Evolutionary conservation across 345 rosid genomes (phyloP), one percentile per base, ranked within the genome.

Genomic region (Lepidium africanum): DNA sequence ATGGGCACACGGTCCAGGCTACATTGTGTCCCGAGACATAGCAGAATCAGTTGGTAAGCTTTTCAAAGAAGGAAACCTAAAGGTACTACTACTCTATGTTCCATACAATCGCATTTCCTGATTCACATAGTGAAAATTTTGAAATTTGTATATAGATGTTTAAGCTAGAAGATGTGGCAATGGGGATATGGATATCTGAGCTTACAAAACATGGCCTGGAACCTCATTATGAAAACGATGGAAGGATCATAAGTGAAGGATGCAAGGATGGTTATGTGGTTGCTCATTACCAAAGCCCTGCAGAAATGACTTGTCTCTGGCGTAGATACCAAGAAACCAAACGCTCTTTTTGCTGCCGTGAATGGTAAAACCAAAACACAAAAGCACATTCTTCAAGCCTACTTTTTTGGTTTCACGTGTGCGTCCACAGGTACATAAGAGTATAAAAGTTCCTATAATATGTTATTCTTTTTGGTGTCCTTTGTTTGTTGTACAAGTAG

Each of bases 1-100:
- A 25, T 88, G 90, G 93, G 98, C 94, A 2, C 98, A 88, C 74
- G 97, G 97, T 72, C 97, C 98, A 23, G 94, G 98, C 75, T 90
- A 93, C 78, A 85, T 88, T 61, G 90, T 88, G 61, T 84, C 98
- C 3, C 70, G 23, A 10, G 97, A 93, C 83, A 83, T 90, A 68
- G 98, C 97, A 17, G 78, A 83, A 70, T 76, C 80, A 23, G 89
- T 93, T 47, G 78, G 79, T 70, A 73, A 80, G 77, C 84, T 73
- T 71, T 74, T 82, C 74, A 81, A 76, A 62, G 74, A 67, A 51
- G 88, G 92, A 45, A 72, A 54, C 42, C 65, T 90, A 69, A 90
- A 88, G 96, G 98, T 90, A 81, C 9, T 23, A 10, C 50, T 7
- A 50, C 11, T 50, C 9, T 37, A 35, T 21, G 35, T 45, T 36